Base-by-base conservation (phyloP, 192 early-diverging fungal species). In the Podila minutissima region DNA sequence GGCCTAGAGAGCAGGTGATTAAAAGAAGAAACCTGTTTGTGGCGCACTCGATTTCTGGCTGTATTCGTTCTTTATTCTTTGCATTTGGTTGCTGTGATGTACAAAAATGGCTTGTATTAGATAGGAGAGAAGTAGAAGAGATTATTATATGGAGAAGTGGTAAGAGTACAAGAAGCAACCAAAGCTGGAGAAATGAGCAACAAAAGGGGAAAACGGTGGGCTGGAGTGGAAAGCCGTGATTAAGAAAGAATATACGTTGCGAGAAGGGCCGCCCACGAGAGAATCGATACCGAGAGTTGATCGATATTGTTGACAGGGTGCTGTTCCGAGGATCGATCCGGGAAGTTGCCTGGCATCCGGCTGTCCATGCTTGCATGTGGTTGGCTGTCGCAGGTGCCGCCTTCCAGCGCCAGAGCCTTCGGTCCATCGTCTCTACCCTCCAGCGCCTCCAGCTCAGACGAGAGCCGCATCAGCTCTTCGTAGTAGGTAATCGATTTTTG, bases 211-310 rank as follows among this genome's bases (percentile, higher is more conserved):
- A 1, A 46, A 46, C n/a, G 3, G 35, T 37, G 35, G 41, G 38
- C 0, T 11, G 38, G 38, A 41, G 38, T 12, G 9, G 11, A 17
- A 17, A 0, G 2, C 15, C 12, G 13, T 3, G 1, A 46, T 46
- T 66, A 79, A 29, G 76, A 71, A 26, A 79, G 76, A 22, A 79
- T 67, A n/a, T 79, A 68, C 0, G 70, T 33, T 2, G 66, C 73
- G 1, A 74, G 61, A 28, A 74, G 33, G 22, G 71, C 57, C 6
- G 77, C 71, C 71, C 77, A 81, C 1, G 71, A 81, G n/a, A 81
- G 41, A 2, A 81, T 81, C 0, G 77, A 72, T 13, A 67, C 66
- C 24, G 70, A 48, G 10, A 79, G 65, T 8, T 64, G 65, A 41
- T 66, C 66, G 15, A 20, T 50, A 24, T 64, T 67, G 29, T 41